Conservation (phyloP, 106 monocot genomes). For the Dendrobium officinale region DNA sequence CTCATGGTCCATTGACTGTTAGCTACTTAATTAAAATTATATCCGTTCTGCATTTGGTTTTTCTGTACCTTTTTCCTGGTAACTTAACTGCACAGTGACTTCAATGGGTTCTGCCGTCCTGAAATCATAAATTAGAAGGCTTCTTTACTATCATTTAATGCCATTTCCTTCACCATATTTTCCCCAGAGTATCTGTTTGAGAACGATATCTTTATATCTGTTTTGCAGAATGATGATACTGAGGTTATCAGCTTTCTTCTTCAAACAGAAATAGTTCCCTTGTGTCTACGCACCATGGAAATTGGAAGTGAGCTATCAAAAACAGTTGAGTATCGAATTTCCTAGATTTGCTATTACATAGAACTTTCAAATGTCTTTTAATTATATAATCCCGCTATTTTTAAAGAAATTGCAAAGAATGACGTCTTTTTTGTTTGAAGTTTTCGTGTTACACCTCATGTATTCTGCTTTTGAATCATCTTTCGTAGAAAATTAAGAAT, state of each 20-base stretch:
- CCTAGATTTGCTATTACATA: background rate
- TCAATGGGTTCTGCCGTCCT: no score
- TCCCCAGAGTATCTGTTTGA: background rate
- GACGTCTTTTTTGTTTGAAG: no score
- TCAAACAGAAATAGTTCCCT: slow-evolving; percentile 70
- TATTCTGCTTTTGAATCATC: no score
- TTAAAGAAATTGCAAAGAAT: background rate
- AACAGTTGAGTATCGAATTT: slow-evolving; percentile 32
- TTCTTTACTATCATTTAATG: background rate
- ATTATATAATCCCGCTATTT: background rate
- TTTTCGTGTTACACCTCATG: no score
- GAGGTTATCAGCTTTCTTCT: slow-evolving; percentile 72
- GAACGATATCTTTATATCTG: background rate
- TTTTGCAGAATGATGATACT: slow-evolving; percentile 61
- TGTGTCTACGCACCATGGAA: slow-evolving; percentile 78
- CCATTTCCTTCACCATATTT: background rate
- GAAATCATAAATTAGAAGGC: no score
- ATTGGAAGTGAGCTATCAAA: slow-evolving; percentile 73
- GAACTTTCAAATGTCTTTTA: background rate
- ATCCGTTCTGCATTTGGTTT: background rate
- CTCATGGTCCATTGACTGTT: background rate
- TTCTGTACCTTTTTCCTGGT: background rate
- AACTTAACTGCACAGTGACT: background rate
- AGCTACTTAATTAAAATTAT: background rate
- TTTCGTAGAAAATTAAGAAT: no score